Percentiles rank a stretch among this genome's conserved stretches.
phyloP scores from a whole-genome alignment of 305 asterid species.

The Rubia tinctorum region DNA sequence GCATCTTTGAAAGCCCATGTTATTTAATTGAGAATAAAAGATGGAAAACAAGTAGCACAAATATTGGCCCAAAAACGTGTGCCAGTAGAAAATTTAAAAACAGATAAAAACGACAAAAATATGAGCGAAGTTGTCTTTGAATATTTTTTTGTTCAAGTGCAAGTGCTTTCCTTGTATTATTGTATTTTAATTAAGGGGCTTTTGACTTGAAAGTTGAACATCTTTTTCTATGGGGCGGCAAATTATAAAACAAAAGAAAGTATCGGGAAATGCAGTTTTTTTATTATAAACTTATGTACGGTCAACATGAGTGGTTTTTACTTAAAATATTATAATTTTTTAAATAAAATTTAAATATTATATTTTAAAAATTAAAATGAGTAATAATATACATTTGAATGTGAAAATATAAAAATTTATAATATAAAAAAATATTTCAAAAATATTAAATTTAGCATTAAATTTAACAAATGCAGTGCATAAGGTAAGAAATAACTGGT shows the following conservation, averaged over 20 bases:
- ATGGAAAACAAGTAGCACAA: not conserved
- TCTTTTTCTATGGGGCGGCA: not conserved
- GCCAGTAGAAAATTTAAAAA: not conserved
- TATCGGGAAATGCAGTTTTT: no score
- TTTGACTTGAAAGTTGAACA: conserved; percentile 1
- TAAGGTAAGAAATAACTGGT: no score
- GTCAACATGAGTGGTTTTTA: no score
- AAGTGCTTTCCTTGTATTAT: not conserved
- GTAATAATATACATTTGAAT: no score
- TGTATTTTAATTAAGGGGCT: not conserved
- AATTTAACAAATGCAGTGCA: no score
- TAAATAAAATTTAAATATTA: no score
- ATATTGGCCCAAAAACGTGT: not conserved
- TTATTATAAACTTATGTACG: no score
- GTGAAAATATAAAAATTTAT: no score
- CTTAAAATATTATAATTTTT: no score
- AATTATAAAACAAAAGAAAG: not conserved
- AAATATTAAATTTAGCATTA: no score
- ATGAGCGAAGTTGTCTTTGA: not conserved
- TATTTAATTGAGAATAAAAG: not conserved
- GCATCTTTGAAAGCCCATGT: not conserved
- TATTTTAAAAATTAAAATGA: no score
- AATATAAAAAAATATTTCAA: no score
- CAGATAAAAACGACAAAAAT: not conserved
- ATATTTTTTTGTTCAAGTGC: not conserved